Evolutionary conservation across 2,329 filamentous ascomycete species (phyloP), one percentile per base, ranked within the genome.

Genomic region (Nemania sp.): DNA sequence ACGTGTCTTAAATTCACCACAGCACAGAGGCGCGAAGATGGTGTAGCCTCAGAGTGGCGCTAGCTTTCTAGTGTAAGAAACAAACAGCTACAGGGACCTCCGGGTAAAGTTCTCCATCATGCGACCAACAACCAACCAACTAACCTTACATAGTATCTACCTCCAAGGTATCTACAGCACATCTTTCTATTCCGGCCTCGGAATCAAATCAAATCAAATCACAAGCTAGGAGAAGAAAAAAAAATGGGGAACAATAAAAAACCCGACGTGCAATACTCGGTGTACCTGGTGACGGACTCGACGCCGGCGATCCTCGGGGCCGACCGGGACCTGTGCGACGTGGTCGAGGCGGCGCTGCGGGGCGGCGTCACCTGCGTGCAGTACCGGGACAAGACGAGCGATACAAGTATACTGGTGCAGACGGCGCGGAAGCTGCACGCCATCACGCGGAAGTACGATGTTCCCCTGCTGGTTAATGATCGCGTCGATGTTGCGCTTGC

Each of bases 281-380:
- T 97, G 33, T 97, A 97, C 70, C 80, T 97, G 53, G 92, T 97
- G 63, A 97, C 92, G 5, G 92, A 97, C 78, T 94, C 91, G 45
- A 96, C 91, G n/a, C 82, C 87, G 12, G 84, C 85, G 28, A 91
- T 96, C 62, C 84, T 97, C 37, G 89, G 89, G 28, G 28, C 3
- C 49, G 75, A 80, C 59, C 82, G 81, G 63, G 80, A 91, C 68
- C 78, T 97, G 31, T 81, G 83, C 55, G 64, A 81, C 8, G 86
- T 96, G 1, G 91, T 97, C 49, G 84, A 88, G 65, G 80, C 83
- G 40, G 88, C 91, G 17, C 72, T 96, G 45, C 77, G 82, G 69
- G 91, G 90, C 70, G 91, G 91, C 77, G 90, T 89, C 37, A 93
- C 89, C 2, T 77, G 94, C 40, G 89, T 97, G 30, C 93, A 97